Conservation (phyloP, 2,329 filamentous ascomycete genomes). For the Aspergillus sp. region DNA sequence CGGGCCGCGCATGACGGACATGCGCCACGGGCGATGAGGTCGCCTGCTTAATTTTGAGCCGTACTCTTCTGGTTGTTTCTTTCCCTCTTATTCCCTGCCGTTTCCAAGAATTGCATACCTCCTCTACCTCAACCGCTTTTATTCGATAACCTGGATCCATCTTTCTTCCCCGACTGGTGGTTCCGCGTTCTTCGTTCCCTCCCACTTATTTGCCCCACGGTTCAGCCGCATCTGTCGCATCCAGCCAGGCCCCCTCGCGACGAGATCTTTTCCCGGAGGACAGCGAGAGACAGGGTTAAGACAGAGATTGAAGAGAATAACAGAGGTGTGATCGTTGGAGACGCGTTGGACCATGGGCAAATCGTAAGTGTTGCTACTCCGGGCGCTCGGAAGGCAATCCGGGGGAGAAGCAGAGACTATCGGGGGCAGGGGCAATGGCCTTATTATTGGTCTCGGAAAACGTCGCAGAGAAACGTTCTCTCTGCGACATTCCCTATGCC, state of each 20-base stretch:
- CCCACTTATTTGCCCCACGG: not conserved
- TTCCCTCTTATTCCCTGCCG: not conserved
- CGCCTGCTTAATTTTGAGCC: too few species aligned
- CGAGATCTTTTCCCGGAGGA: too few species aligned
- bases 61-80: not conserved
- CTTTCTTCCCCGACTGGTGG: not conserved
- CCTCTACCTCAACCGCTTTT: not conserved
- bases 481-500: not conserved
- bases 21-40: too few species aligned
- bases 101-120: too few species aligned
- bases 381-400: conserved; percentile 4
- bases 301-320: not conserved
- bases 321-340: not conserved
- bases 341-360: conserved; percentile 27
- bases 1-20: too few species aligned
- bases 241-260: too few species aligned
- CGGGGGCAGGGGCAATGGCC: not conserved
- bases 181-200: too few species aligned
- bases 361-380: conserved; percentile 23
- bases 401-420: not conserved
- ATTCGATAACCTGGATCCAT: not conserved
- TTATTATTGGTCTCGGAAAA: not conserved
- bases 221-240: not conserved
- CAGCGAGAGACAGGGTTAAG: too few species aligned
- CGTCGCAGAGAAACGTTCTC: not conserved